phyloP scores from a whole-genome alignment of 805 yeast genomes.

The Starmera pachycereana region DNA sequence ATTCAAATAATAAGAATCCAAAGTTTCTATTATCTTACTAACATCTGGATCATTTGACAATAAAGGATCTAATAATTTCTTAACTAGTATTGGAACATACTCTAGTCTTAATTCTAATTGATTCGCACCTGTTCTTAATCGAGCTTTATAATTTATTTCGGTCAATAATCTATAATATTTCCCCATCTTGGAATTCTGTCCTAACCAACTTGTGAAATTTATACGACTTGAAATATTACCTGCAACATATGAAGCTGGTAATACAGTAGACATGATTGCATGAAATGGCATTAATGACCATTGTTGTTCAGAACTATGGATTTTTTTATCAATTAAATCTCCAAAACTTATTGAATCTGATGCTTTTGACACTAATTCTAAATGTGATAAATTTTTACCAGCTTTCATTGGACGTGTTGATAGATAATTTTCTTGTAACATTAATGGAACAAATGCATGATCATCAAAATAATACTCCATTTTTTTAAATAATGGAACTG shows the following conservation, averaged over 20 bases:
- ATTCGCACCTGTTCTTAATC: slow-evolving; percentile 70
- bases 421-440: slow-evolving; percentile 92
- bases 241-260: slow-evolving; percentile 65
- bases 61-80: slow-evolving; percentile 50
- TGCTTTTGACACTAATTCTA: slow-evolving; percentile 62
- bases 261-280: slow-evolving; percentile 75
- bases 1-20: slow-evolving; percentile 82
- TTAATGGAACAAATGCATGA: slow-evolving; percentile 86
- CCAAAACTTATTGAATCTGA: slow-evolving; percentile 82
- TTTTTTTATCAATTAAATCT: slow-evolving; percentile 70
- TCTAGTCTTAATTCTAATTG: slow-evolving; percentile 65
- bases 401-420: slow-evolving; percentile 46
- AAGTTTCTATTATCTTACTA: slow-evolving; percentile 50
- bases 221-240: slow-evolving; percentile 63
- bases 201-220: slow-evolving; percentile 79
- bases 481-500: slow-evolving; percentile 64
- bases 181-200: slow-evolving; percentile 77
- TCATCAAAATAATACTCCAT: slow-evolving; percentile 89
- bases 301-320: slow-evolving; percentile 85
- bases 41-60: slow-evolving; percentile 48
- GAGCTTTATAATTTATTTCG: slow-evolving; percentile 80
- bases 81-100: slow-evolving; percentile 57
- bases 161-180: slow-evolving; percentile 74
- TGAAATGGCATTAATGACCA: slow-evolving; percentile 93
- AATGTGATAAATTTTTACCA: slow-evolving; percentile 36